A percentile compares a stretch with the other conserved stretches of the same genome.
These are phyloP conservation scores for Xerocomus cyaneibrunnescens DNA, from an alignment of 1,284 basidiomycete genomes.

Conservation along the genomic window DNA sequence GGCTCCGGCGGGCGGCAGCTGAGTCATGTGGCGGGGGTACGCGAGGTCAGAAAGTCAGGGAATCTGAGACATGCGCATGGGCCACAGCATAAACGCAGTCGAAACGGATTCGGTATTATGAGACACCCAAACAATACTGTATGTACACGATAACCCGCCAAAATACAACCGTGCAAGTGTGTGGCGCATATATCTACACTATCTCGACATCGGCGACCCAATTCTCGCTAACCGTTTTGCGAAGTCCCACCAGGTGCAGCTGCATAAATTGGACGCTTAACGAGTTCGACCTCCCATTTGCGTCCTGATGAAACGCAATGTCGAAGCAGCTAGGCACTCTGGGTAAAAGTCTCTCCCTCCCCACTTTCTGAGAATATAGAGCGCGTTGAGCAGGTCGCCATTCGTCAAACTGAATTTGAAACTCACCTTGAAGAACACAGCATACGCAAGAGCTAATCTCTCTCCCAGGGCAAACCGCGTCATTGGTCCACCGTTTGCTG, in stretches of 20 bases:
- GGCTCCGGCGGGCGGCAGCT: background rate
- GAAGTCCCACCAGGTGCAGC: slow-evolving; percentile 11
- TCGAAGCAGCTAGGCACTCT: background rate
- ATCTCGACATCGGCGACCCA: slow-evolving; percentile 25
- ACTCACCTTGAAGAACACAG: slow-evolving; percentile 9
- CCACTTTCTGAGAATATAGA: slow-evolving; percentile 8
- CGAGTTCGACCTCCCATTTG: background rate
- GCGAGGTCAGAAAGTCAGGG: background rate
- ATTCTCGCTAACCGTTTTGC: background rate
- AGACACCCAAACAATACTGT: background rate
- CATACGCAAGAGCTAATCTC: slow-evolving; percentile 4
- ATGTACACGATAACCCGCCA: too few relatives aligned
- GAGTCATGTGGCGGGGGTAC: slow-evolving; percentile 1
- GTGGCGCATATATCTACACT: slow-evolving; percentile 3
- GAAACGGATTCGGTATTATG: background rate
- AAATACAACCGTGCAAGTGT: background rate
- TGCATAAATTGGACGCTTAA: slow-evolving; percentile 17
- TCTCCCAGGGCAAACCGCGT: slow-evolving; percentile 10
- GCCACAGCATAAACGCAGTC: background rate
- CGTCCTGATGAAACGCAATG: slow-evolving; percentile 19
- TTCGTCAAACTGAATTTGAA: background rate
- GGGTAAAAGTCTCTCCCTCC: background rate
- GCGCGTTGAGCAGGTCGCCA: background rate
- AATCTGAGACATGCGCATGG: background rate
- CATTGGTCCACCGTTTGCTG: background rate